These are phyloP conservation scores for Colletotrichum zoysiae DNA, from an alignment of 2,329 filamentous ascomycete genomes.

Conservation along the genomic window DNA sequence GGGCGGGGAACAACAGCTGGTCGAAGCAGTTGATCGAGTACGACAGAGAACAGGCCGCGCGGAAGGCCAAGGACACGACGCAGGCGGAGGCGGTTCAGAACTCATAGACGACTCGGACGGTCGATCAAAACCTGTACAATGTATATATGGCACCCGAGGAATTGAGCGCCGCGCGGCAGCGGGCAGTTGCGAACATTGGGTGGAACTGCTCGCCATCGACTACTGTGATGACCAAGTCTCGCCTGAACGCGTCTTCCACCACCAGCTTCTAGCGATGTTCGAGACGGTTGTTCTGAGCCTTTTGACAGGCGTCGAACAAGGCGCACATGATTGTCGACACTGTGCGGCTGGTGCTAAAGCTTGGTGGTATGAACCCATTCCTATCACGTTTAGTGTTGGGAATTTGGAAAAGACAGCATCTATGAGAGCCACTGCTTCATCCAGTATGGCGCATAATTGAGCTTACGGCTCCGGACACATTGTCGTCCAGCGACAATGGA, in stretches of 20 bases:
- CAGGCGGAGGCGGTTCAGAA: slow-evolving; percentile 40
- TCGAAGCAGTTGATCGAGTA: slow-evolving; percentile 60
- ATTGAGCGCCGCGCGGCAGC: slow-evolving; percentile 37
- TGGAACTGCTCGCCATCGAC: neutral
- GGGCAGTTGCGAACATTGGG: slow-evolving; percentile 30
- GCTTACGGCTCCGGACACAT: neutral
- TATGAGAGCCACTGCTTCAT: too few species aligned
- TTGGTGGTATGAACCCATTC: too few species aligned
- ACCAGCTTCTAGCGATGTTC: neutral
- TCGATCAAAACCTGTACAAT: slow-evolving; percentile 36
- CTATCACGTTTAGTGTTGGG: neutral
- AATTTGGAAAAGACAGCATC: neutral
- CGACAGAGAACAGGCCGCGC: slow-evolving; percentile 57
- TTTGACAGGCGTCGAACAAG: neutral
- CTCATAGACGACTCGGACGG: slow-evolving; percentile 31
- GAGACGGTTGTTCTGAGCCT: neutral
- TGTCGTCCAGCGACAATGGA: neutral
- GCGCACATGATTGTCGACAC: neutral
- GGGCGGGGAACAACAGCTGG: slow-evolving; percentile 51
- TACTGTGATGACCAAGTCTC: neutral
- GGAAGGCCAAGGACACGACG: slow-evolving; percentile 49
- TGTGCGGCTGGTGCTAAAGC: neutral
- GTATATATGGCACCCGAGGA: slow-evolving; percentile 39
- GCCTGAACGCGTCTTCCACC: neutral
- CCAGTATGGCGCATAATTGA: neutral